Evolutionary conservation across 208 protist species (phyloP).

Genomic region (Trypanosoma scelopori): DNA sequence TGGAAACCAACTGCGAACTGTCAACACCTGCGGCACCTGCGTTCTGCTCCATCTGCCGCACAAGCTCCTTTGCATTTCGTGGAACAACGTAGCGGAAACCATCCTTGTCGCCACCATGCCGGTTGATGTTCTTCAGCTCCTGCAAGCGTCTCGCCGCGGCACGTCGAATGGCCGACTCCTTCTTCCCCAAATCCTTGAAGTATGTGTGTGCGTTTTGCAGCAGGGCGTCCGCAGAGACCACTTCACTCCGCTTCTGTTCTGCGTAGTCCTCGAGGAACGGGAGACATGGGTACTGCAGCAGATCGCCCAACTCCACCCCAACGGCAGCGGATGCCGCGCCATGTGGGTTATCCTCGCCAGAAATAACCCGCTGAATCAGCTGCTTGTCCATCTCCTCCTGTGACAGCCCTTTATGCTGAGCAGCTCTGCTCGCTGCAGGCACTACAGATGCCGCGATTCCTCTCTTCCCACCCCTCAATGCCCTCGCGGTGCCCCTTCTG

Average conservation of each 20-base stretch:
- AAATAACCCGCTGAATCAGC: conserved; percentile 58
- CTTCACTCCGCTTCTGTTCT: conserved; percentile 60
- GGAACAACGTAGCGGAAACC: conserved; percentile 88
- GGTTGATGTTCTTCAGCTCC: conserved; percentile 75
- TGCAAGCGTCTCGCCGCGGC: conserved; percentile 58
- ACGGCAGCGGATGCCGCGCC: conserved; percentile 18
- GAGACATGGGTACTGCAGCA: conserved; percentile 45
- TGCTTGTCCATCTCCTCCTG: conserved; percentile 35
- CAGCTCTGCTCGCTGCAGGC: not conserved
- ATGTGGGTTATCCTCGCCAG: conserved; percentile 30
- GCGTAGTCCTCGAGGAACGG: conserved; percentile 75
- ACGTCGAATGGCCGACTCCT: conserved; percentile 53
- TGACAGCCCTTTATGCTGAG: conserved; percentile 18
- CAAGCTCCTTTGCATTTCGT: conserved; percentile 68
- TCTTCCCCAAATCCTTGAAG: conserved; percentile 68
- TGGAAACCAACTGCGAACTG: conserved; percentile 49
- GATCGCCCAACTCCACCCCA: conserved; percentile 22
- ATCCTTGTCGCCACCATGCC: conserved; percentile 83
- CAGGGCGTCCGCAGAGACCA: conserved; percentile 58
- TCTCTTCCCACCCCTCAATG: not conserved
- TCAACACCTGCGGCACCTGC: conserved; percentile 35
- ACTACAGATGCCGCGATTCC: no score
- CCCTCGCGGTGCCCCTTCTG: not conserved
- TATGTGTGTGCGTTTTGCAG: conserved; percentile 71
- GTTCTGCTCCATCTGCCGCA: conserved; percentile 57